phyloP scores from a whole-genome alignment of 2,329 filamentous ascomycete genomes.

The Colletotrichum eremochloae region DNA sequence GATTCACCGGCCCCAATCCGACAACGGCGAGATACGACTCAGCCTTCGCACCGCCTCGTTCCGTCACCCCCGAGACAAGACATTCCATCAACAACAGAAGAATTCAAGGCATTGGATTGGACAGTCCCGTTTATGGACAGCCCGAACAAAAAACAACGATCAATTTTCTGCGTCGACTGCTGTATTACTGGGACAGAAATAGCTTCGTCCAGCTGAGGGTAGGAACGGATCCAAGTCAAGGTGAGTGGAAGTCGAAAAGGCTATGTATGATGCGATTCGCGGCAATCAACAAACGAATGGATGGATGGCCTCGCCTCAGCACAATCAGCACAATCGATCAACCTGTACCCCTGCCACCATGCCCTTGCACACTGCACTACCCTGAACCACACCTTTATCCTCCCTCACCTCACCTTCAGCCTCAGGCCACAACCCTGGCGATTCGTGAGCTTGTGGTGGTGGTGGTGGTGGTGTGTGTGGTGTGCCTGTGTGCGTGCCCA shows the following conservation, averaged over 20 bases:
- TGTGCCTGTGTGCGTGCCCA: conserved; percentile 4
- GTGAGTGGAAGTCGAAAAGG: conserved; percentile 17
- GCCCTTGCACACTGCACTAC: conserved; percentile 17
- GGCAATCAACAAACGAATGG: conserved; percentile 3
- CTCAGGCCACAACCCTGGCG: conserved; percentile 20
- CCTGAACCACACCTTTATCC: conserved; percentile 5
- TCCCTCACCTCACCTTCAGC: conserved; percentile 13
- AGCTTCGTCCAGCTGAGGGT: not conserved
- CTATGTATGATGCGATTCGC: not conserved
- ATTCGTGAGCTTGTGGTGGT: conserved; percentile 4
- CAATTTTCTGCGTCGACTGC: conserved; percentile 1
- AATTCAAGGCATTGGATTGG: conserved; percentile 3
- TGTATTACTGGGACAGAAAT: not conserved
- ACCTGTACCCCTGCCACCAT: conserved; percentile 2
- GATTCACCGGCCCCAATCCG: conserved; percentile 36
- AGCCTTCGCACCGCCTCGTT: conserved; percentile 40
- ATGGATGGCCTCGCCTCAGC: conserved; percentile 19
- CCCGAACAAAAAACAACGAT: not conserved
- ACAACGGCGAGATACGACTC: conserved; percentile 42
- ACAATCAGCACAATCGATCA: conserved; percentile 23
- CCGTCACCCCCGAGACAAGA: conserved; percentile 27
- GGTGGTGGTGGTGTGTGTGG: not conserved
- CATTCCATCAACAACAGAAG: conserved; percentile 29
- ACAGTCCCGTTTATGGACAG: not conserved
- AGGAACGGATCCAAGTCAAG: not conserved